phyloP scores from a whole-genome alignment of 169 alveolate genomes.

The Babesia sp. region DNA sequence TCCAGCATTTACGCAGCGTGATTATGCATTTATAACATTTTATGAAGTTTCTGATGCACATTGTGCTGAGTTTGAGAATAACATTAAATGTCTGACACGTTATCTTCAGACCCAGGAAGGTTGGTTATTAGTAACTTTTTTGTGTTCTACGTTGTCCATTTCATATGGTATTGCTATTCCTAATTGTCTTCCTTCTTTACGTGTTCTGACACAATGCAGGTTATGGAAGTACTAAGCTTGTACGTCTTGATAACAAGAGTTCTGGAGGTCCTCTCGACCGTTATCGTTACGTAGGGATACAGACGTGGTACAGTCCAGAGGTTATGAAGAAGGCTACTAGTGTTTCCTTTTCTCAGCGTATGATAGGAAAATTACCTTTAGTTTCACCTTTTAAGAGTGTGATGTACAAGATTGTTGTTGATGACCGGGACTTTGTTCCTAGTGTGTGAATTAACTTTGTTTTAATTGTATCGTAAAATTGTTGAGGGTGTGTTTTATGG shows the following conservation, averaged over 20 bases:
- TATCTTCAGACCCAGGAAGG: conserved; percentile 77
- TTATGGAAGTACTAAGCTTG: conserved; percentile 50
- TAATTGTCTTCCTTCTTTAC: background rate
- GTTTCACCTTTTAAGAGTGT: conserved; percentile 59
- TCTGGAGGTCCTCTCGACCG: conserved; percentile 38
- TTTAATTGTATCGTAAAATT: too few relatives aligned
- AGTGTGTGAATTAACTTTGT: background rate
- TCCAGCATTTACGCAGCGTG: conserved; percentile 72
- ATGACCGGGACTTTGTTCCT: conserved; percentile 69
- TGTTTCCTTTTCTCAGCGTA: conserved; percentile 50
- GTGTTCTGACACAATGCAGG: conserved; percentile 23
- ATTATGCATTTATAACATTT: conserved; percentile 73
- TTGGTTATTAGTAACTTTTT: conserved; percentile 6
- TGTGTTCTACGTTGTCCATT: background rate
- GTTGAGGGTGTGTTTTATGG: too few relatives aligned
- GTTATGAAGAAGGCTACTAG: conserved; percentile 56
- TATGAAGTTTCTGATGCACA: conserved; percentile 65
- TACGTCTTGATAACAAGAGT: conserved; percentile 29
- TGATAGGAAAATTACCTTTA: conserved; percentile 55
- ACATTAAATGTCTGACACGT: conserved; percentile 71
- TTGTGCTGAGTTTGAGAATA: conserved; percentile 66
- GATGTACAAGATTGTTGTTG: conserved; percentile 74
- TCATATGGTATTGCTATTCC: background rate
- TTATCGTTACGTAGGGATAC: conserved; percentile 65
- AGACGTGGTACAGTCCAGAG: conserved; percentile 75